Conservation (phyloP, 1,284 basidiomycete species). For the Microbotryum lychnidis-dioicae region DNA sequence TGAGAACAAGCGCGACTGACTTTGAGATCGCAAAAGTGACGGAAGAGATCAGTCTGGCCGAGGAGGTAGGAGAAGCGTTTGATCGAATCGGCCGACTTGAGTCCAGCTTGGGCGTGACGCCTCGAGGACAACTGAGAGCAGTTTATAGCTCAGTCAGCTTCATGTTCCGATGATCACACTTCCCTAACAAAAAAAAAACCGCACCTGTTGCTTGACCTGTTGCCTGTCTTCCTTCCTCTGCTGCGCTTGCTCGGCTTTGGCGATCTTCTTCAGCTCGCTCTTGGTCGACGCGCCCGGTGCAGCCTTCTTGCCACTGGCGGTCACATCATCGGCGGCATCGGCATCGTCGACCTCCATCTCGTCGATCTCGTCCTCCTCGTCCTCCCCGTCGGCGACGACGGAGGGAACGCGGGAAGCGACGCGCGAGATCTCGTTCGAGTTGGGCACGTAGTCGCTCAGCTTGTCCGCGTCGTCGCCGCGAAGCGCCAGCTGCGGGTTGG, state of each 20-base stretch:
- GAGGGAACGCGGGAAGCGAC: conserved; percentile 17
- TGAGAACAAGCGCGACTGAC: conserved; percentile 41
- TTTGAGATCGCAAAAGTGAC: conserved; percentile 92
- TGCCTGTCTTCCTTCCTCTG: conserved; percentile 24
- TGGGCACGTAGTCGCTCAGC: conserved; percentile 29
- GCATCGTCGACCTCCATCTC: conserved; percentile 22
- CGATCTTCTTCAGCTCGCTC: conserved; percentile 46
- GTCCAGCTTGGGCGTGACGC: conserved; percentile 14
- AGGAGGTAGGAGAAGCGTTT: conserved; percentile 91
- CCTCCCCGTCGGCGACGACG: not conserved
- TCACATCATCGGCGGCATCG: conserved; percentile 16
- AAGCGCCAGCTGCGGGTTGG: conserved; percentile 6
- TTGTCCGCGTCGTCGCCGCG: conserved; percentile 14
- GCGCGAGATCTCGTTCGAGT: conserved; percentile 24
- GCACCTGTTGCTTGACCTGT: conserved; percentile 48
- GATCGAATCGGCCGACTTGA: conserved; percentile 78
- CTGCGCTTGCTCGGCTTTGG: conserved; percentile 60
- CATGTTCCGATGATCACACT: not conserved
- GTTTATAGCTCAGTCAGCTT: not conserved
- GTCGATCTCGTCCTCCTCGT: conserved; percentile 3
- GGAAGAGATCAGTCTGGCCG: conserved; percentile 91
- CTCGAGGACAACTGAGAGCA: conserved; percentile 13
- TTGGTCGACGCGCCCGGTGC: conserved; percentile 8
- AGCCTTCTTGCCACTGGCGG: conserved; percentile 1
- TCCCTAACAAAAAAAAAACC: not conserved